phyloP scores from a whole-genome alignment of 2,329 filamentous ascomycete genomes.

The Cladophialophora immunda region DNA sequence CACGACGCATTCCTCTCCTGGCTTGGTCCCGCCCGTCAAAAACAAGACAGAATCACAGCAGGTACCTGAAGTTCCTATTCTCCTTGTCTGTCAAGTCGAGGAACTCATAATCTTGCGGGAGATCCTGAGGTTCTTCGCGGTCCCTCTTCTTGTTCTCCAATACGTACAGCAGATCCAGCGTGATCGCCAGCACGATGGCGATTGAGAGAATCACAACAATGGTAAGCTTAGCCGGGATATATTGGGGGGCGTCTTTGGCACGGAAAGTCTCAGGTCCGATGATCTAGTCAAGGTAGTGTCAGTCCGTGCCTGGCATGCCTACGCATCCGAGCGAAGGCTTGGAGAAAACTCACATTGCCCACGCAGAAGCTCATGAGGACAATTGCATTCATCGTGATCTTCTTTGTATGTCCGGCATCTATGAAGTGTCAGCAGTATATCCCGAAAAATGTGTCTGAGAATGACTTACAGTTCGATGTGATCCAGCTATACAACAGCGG shows the following conservation, averaged over 20 bases:
- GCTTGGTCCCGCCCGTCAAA: neutral
- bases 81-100: conserved; percentile 46
- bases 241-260: conserved; percentile 51
- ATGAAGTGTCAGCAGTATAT: neutral
- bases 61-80: conserved; percentile 43
- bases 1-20: neutral
- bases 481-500: conserved; percentile 57
- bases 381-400: conserved; percentile 59
- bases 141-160: conserved; percentile 46
- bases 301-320: neutral
- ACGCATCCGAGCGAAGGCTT: neutral
- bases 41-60: conserved; percentile 20
- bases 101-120: conserved; percentile 42
- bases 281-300: conserved; percentile 39
- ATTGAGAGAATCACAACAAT: conserved; percentile 50
- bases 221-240: conserved; percentile 52
- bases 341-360: conserved; percentile 43
- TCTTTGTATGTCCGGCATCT: conserved; percentile 59
- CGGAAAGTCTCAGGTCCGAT: conserved; percentile 57
- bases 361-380: conserved; percentile 54
- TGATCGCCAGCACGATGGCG: conserved; percentile 42
- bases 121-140: conserved; percentile 35
- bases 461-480: conserved; percentile 49
- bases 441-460: neutral
- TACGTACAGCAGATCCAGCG: conserved; percentile 44